These are phyloP conservation scores for Pythium inflatum DNA, from an alignment of 352 stramenopile genomes.

Conservation along the genomic window DNA sequence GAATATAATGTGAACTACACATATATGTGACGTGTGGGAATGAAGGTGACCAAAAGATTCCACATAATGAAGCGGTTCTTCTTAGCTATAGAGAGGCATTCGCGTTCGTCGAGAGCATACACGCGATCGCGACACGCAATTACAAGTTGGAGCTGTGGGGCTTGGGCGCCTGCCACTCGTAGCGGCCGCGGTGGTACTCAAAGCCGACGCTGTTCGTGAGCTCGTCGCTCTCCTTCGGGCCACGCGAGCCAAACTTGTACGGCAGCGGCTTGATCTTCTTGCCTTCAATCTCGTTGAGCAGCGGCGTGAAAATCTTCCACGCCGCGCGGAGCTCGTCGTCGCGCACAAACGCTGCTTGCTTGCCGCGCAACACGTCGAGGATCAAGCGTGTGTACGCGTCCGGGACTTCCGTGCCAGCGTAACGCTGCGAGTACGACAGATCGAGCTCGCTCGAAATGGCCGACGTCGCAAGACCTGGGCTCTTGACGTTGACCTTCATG, in stretches of 20 bases:
- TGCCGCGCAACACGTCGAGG: slow-evolving; percentile 96
- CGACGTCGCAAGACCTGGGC: slow-evolving; percentile 86
- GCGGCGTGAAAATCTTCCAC: slow-evolving; percentile 98
- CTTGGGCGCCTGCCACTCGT: slow-evolving; percentile 66
- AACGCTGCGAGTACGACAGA: slow-evolving; percentile 94
- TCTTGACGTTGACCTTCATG: slow-evolving; percentile 97
- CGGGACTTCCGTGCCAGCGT: slow-evolving; percentile 87
- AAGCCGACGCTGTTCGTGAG: slow-evolving; percentile 68
- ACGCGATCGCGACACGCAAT: no score
- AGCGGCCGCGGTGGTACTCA: slow-evolving; percentile 77
- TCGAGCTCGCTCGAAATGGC: slow-evolving; percentile 97
- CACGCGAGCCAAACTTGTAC: slow-evolving; percentile 94
- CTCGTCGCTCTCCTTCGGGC: slow-evolving; percentile 91
- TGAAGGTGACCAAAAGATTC: no score
- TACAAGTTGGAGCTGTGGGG: slow-evolving; percentile 57
- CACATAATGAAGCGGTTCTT: no score
- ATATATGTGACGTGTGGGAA: slow-evolving; percentile 1
- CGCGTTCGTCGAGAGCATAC: no score
- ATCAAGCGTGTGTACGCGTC: slow-evolving; percentile 98
- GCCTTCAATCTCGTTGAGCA: slow-evolving; percentile 96
- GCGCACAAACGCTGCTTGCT: slow-evolving; percentile 96
- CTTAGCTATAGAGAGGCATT: no score
- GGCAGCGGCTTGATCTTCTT: slow-evolving; percentile 90
- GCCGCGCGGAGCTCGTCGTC: slow-evolving; percentile 95
- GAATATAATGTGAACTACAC: neutral